Evolutionary conservation across 352 stramenopile species (phyloP).

Genomic region (Phytophthora multivora): DNA sequence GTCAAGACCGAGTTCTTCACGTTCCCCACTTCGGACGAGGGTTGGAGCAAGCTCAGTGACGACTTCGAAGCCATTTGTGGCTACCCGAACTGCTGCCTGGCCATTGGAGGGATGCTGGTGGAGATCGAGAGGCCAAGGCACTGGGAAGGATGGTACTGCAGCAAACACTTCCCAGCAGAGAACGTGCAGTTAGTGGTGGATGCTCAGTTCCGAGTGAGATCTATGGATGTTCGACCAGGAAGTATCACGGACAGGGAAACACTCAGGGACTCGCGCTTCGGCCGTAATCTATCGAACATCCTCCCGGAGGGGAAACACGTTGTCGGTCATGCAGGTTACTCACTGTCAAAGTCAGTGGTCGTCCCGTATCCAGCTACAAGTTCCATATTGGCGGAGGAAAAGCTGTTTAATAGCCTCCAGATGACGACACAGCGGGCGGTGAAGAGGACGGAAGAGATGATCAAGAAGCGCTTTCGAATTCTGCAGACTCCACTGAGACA

Average conservation of each 20-base stretch:
- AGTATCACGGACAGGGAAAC: constrained; percentile 21
- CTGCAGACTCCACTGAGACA: constrained; percentile 21
- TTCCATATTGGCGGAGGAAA: constrained; percentile 6
- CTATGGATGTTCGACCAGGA: constrained; percentile 28
- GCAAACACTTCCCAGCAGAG: constrained; percentile 23
- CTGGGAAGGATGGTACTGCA: constrained; percentile 29
- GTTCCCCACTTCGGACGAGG: constrained; percentile 12
- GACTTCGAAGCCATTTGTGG: constrained; percentile 26
- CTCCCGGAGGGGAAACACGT: constrained; percentile 27
- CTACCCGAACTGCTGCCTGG: constrained; percentile 27
- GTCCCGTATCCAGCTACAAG: constrained; percentile 22
- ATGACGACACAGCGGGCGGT: constrained; percentile 16
- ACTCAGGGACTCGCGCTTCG: constrained; percentile 23
- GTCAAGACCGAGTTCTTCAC: constrained; percentile 24
- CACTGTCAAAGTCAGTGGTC: constrained; percentile 18
- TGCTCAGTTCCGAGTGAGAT: constrained; percentile 20
- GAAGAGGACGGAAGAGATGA: constrained; percentile 25
- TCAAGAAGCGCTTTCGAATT: constrained; percentile 29
- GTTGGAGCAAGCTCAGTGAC: constrained; percentile 17
- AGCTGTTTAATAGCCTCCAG: constrained; percentile 23
- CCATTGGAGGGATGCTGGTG: constrained; percentile 25
- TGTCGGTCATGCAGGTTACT: constrained; percentile 20
- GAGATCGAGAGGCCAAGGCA: constrained; percentile 23
- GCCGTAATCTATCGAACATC: constrained; percentile 12
- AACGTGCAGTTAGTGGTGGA: constrained; percentile 35